Base-by-base conservation (phyloP, 768 basidiomycete species). In the Kwoniella sp. region DNA sequence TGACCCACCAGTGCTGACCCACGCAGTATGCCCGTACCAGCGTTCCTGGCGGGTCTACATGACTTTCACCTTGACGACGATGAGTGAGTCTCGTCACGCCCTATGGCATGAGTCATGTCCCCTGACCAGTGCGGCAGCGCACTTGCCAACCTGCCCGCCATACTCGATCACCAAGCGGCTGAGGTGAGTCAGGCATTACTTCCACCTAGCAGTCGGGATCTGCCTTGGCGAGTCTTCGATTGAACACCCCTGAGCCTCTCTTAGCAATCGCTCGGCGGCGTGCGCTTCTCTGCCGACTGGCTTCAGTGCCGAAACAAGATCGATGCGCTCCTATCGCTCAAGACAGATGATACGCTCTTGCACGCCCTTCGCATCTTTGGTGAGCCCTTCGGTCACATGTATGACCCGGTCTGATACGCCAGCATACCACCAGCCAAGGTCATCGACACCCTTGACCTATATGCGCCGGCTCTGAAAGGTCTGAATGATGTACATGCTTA, bases 361-460 rank as follows among this genome's bases (percentile, higher is more conserved):
- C 49, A 39, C 33, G 65, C 65, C 3, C 57, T 67, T 3, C 55
- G 48, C 10, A 50, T 61, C 9, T 55, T 67, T 29, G 49, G 65
- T 67, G 32, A 6, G 65, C 36, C 10, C 3, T 17, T 36, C 34
- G 34, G 15, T 6, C 34, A 36, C 14, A 19, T 36, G 19, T 15
- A 36, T 7, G 6, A 5, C 25, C 25, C 40, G 28, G 2, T 32
- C 29, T 46, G 29, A 17, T 32, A n/a, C 25, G 9, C 26, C 23
- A 5, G 20, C 19, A 23, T 1, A 26, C n/a, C 36, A 19, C 25
- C 39, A 68, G 66, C 57, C 19, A 64, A 64, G 37, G 56, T 68
- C 15, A 57, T 68, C 23, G 66, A 69, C 22, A 59, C 56, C 3
- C 55, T 69, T 5, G 67, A 69, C 11, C 33, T 63, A 6, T 63